Base-by-base conservation (phyloP, 2,329 filamentous ascomycete species). In the Clonostachys solani region DNA sequence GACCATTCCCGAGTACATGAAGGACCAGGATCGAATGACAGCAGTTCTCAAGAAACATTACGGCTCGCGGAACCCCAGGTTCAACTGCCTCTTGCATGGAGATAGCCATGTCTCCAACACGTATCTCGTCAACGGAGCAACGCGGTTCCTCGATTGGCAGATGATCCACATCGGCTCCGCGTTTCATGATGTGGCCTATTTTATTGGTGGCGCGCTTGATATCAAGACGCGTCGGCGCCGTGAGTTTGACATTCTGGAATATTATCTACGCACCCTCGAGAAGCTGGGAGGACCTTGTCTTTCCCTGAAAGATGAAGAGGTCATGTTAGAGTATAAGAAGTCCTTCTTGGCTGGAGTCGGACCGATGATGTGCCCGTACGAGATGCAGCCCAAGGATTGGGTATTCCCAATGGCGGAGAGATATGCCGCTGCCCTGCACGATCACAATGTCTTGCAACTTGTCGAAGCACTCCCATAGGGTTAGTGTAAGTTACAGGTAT, bases 61-160 rank as follows among this genome's bases (percentile, higher is more conserved):
- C 44, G 44, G 33, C 18, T 52, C 51, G 19, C 63, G 64, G 15
- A 69, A 68, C 50, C 64, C 65, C 1, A 53, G 58, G 6, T 70
- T 71, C 49, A 60, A 63, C 15, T 68, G 62, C 16, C 54, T 72
- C 3, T 50, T 72, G 12, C 70, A 74, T 45, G 69, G 69, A 12
- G 71, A 73, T 45, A 62, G 68, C 12, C 71, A 73, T 48, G 59
- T 69, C 12, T 68, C 68, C 33, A 73, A 73, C 51, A 47, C 45
- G 15, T 43, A 42, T 18, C 49, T 56, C 18, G 52, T 56, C 10
- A 53, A 53, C 12, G 57, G 53, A 6, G 47, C 47, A 10, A 59
- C 60, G 23, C 55, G 58, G 12, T 68, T 67, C 52, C 56, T 68
- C 18, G 65, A 68, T 54, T 68, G 61, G 60, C 64, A 67, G 52